Conservation (phyloP, 2,329 filamentous ascomycete species). For the Fusarium sp. region DNA sequence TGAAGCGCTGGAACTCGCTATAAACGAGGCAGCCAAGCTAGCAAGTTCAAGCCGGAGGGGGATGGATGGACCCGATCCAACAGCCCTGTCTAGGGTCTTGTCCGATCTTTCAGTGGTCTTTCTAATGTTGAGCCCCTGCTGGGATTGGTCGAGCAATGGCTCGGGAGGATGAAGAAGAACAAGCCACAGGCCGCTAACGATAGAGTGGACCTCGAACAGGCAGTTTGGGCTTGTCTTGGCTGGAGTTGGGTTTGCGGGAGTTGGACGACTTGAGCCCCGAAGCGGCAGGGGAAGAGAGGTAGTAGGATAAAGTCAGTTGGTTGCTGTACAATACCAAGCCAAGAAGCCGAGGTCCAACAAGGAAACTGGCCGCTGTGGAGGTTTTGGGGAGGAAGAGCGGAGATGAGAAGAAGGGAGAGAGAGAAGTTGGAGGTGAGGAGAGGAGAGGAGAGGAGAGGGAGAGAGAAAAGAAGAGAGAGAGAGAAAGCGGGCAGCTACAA, state of each 20-base stretch:
- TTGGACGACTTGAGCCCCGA: constrained; percentile 25
- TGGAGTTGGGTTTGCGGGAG: constrained; percentile 33
- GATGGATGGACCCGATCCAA: constrained; percentile 9
- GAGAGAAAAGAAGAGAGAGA: constrained; percentile 17
- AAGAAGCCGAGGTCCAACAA: constrained; percentile 25
- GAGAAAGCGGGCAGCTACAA: constrained; percentile 10
- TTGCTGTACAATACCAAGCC: constrained; percentile 1
- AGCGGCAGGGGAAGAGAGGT: constrained; percentile 15
- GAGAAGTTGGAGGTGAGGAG: not conserved
- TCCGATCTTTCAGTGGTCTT: constrained; percentile 31
- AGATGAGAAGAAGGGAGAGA: not conserved
- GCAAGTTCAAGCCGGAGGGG: not conserved
- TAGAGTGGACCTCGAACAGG: constrained; percentile 23
- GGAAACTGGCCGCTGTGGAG: constrained; percentile 12
- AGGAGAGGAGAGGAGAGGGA: not conserved
- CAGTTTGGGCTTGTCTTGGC: constrained; percentile 20
- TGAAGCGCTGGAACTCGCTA: constrained; percentile 33
- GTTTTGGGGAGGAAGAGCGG: not conserved
- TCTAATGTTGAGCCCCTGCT: not conserved
- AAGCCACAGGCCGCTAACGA: constrained; percentile 35
- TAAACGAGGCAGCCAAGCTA: constrained; percentile 9
- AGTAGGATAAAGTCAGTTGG: constrained; percentile 11
- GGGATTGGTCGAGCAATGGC: constrained; percentile 6
- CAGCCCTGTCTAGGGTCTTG: constrained; percentile 33
- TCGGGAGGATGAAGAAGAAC: constrained; percentile 4